Evolutionary conservation across 2,329 filamentous ascomycete genomes (phyloP).

Genomic region (Penicillium rolfsii): DNA sequence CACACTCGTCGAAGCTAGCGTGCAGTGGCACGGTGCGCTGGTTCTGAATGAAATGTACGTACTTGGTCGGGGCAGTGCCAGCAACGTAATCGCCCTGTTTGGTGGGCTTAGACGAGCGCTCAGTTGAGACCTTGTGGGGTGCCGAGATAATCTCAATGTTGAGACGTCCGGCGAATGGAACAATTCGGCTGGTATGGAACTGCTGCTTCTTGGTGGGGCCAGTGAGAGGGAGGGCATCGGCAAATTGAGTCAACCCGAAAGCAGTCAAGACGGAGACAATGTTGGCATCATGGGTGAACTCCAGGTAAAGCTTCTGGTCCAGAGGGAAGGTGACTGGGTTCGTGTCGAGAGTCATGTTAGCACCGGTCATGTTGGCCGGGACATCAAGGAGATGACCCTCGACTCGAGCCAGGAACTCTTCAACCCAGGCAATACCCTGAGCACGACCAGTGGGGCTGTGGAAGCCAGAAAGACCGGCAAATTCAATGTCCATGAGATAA

Average conservation of each 20-base stretch:
- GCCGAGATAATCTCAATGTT: slow-evolving; percentile 75
- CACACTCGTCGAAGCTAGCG: slow-evolving; percentile 67
- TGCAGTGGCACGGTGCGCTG: slow-evolving; percentile 73
- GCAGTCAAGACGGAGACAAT: slow-evolving; percentile 71
- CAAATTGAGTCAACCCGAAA: slow-evolving; percentile 72
- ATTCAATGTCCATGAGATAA: slow-evolving; percentile 70
- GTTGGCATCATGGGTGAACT: slow-evolving; percentile 78
- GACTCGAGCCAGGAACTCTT: slow-evolving; percentile 72
- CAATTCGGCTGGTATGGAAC: slow-evolving; percentile 68
- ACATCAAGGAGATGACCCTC: slow-evolving; percentile 34
- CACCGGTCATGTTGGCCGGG: slow-evolving; percentile 47
- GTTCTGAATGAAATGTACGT: slow-evolving; percentile 75
- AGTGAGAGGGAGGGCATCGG: slow-evolving; percentile 56
- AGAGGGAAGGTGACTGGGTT: slow-evolving; percentile 71
- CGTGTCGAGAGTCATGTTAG: slow-evolving; percentile 49
- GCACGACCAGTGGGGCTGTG: slow-evolving; percentile 69
- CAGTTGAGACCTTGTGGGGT: slow-evolving; percentile 63
- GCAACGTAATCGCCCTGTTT: slow-evolving; percentile 29
- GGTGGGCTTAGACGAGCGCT: slow-evolving; percentile 46
- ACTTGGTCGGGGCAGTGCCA: slow-evolving; percentile 61
- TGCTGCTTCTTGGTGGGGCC: slow-evolving; percentile 61
- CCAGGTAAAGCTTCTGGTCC: slow-evolving; percentile 73
- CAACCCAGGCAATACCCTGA: slow-evolving; percentile 72
- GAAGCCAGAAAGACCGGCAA: slow-evolving; percentile 65
- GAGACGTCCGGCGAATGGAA: slow-evolving; percentile 71